Evolutionary conservation across 1,139 yeast species (phyloP).

Genomic region (Arxiozyma heterogenica): DNA sequence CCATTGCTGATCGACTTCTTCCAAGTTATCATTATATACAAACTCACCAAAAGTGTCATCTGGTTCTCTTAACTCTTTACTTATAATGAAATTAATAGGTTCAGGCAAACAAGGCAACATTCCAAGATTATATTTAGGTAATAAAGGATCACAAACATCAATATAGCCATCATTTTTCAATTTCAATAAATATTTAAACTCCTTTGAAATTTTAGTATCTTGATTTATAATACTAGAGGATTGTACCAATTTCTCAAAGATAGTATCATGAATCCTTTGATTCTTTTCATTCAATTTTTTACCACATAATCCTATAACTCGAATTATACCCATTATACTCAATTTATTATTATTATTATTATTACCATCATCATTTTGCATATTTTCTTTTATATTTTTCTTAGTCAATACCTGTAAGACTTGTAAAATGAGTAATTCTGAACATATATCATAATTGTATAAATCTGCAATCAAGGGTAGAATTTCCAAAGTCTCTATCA

Average conservation of each 20-base stretch:
- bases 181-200: conserved; percentile 47
- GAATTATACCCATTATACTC: conserved; percentile 15
- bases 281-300: conserved; percentile 36
- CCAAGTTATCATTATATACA: conserved; percentile 23
- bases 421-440: conserved; percentile 57
- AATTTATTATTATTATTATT: neutral
- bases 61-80: conserved; percentile 4
- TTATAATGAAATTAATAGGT: conserved; percentile 1
- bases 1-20: conserved; percentile 19
- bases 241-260: conserved; percentile 45
- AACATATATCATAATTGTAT: conserved; percentile 55
- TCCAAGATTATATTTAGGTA: neutral
- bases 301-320: conserved; percentile 40
- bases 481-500: conserved; percentile 36
- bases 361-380: neutral
- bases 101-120: neutral
- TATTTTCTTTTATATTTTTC: neutral
- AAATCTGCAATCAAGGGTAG: conserved; percentile 51
- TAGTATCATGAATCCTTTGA: conserved; percentile 39
- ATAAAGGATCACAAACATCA: neutral
- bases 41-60: conserved; percentile 3
- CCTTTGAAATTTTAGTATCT: conserved; percentile 15
- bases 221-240: conserved; percentile 17
- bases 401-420: conserved; percentile 43
- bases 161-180: conserved; percentile 8